A percentile compares a stretch with the other conserved stretches of the same genome.
These are phyloP conservation scores for Meyerozyma carpophila DNA, from an alignment of 1,139 yeast genomes.

Conservation along the genomic window DNA sequence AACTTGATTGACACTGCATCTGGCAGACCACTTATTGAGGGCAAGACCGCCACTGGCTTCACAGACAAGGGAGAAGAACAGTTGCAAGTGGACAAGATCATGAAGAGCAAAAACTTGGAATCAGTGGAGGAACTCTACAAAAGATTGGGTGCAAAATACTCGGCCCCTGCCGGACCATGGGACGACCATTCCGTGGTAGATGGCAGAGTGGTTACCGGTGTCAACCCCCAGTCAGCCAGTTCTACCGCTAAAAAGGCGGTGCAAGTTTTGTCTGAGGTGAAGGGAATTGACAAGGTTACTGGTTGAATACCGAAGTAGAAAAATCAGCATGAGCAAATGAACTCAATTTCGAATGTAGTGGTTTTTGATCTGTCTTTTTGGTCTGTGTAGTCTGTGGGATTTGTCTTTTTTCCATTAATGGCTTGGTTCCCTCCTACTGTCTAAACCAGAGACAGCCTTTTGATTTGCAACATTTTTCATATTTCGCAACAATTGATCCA, in stretches of 20 bases:
- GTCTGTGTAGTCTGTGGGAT: no score
- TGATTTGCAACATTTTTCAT: no score
- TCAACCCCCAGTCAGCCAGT: conserved; percentile 56
- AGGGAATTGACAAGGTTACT: not conserved
- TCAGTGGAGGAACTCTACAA: conserved; percentile 31
- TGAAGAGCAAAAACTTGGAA: conserved; percentile 27
- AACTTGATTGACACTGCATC: conserved; percentile 35
- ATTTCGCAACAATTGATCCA: no score
- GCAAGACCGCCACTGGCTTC: conserved; percentile 56
- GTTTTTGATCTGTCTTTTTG: no score
- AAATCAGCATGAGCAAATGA: no score
- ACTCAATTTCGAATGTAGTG: no score
- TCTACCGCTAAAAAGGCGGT: conserved; percentile 38
- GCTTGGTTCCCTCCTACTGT: no score
- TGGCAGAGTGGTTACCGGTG: conserved; percentile 55
- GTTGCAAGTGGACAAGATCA: conserved; percentile 28
- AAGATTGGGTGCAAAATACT: conserved; percentile 38
- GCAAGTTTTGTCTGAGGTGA: conserved; percentile 5
- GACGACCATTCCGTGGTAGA: conserved; percentile 46
- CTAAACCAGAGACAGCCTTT: no score
- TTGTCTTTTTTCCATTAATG: no score
- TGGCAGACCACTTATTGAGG: conserved; percentile 43
- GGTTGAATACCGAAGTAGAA: no score
- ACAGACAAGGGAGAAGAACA: conserved; percentile 49
- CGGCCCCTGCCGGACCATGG: conserved; percentile 47